phyloP scores from a whole-genome alignment of 169 alveolate species.

The Cryptosporidium ubiquitum region DNA sequence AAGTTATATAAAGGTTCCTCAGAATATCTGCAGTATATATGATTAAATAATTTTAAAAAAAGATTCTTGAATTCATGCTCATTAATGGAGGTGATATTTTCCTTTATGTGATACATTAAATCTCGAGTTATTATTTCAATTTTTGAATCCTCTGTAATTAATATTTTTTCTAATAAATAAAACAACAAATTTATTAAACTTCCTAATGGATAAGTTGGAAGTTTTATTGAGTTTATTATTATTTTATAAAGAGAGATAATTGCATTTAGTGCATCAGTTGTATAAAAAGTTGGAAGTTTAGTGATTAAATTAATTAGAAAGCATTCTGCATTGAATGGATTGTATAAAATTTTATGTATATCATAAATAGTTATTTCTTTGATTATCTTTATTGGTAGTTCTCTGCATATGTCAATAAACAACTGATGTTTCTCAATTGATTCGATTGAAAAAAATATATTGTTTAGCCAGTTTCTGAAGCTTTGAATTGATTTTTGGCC shows the following conservation, averaged over 20 bases:
- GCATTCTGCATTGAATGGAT: conserved; percentile 11
- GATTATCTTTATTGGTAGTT: conserved; percentile 19
- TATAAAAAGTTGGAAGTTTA: background rate
- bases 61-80: background rate
- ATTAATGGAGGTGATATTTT: background rate
- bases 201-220: conserved; percentile 24
- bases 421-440: conserved; percentile 27
- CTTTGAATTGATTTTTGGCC: background rate
- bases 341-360: background rate
- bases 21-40: background rate
- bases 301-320: background rate
- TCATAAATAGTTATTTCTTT: background rate
- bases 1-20: background rate
- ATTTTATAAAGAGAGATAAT: conserved; percentile 4
- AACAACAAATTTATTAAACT: background rate
- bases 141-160: background rate
- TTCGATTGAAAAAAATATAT: conserved; percentile 30
- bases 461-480: conserved; percentile 16
- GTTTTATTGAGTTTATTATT: background rate
- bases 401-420: conserved; percentile 30
- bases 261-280: background rate
- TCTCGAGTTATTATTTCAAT: background rate
- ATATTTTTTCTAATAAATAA: background rate
- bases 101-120: background rate
- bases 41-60: background rate